Conservation (phyloP, 495 filamentous ascomycete species). For the Hypoxylon lenormandii region DNA sequence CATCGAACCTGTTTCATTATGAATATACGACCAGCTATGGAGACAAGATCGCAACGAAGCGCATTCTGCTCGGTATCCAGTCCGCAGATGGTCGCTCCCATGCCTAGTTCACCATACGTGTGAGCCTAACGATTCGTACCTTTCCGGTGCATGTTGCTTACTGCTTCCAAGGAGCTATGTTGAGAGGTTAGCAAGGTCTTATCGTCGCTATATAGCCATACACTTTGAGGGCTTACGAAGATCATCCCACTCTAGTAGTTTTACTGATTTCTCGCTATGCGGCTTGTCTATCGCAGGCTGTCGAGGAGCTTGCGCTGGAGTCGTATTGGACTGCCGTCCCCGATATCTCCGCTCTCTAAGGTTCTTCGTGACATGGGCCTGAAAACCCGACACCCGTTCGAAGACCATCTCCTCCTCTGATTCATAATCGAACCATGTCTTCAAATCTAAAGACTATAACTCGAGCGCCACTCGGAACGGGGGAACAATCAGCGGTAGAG, state of each 20-base stretch:
- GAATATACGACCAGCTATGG: slow-evolving; percentile 56
- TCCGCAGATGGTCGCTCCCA: slow-evolving; percentile 35
- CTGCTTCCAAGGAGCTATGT: slow-evolving; percentile 31
- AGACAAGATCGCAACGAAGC: slow-evolving; percentile 52
- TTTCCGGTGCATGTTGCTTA: neutral
- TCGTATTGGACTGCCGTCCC: neutral
- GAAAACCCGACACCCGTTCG: slow-evolving; percentile 16
- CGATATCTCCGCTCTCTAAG: neutral
- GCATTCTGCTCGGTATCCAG: slow-evolving; percentile 37
- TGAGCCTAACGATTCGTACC: slow-evolving; percentile 1
- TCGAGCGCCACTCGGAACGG: neutral
- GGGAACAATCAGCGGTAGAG: neutral
- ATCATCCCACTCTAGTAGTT: slow-evolving; percentile 23
- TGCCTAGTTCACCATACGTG: slow-evolving; percentile 6
- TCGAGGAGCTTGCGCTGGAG: neutral
- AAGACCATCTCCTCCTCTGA: slow-evolving; percentile 13
- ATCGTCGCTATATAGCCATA: neutral
- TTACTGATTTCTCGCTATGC: neutral
- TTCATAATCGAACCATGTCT: neutral
- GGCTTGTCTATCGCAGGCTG: neutral
- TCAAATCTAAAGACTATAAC: neutral
- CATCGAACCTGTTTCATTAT: slow-evolving; percentile 60
- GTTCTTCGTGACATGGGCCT: slow-evolving; percentile 17
- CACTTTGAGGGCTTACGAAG: slow-evolving; percentile 6
- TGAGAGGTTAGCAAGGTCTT: neutral